Evolutionary conservation across 768 basidiomycete species (phyloP).

Genomic region (Piloderma croceum): DNA sequence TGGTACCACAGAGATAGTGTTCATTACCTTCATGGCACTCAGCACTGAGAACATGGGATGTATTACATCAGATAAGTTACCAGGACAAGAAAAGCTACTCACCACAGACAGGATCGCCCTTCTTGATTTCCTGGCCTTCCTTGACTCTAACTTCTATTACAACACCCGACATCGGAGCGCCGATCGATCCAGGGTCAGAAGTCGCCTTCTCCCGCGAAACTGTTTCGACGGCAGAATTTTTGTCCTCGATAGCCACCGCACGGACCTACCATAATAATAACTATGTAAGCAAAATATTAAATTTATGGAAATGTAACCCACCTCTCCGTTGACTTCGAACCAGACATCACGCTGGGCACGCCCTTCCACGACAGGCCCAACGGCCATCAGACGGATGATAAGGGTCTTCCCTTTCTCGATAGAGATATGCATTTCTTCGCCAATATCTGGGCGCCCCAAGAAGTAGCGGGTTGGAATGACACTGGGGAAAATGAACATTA

Average conservation of each 20-base stretch:
- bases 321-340: slow-evolving; percentile 98
- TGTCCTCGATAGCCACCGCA: slow-evolving; percentile 93
- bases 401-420: slow-evolving; percentile 97
- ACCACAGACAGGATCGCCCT: slow-evolving; percentile 94
- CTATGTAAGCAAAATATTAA: too few relatives aligned
- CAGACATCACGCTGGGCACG: slow-evolving; percentile 93
- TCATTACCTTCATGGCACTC: slow-evolving; percentile 96
- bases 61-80: too few relatives aligned
- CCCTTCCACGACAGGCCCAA: slow-evolving; percentile 88
- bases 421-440: slow-evolving; percentile 95
- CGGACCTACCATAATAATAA: slow-evolving; percentile 56
- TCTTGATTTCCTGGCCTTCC: slow-evolving; percentile 96
- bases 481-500: slow-evolving; percentile 36
- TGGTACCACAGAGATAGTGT: slow-evolving; percentile 21
- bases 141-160: slow-evolving; percentile 97
- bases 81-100: slow-evolving; percentile 30
- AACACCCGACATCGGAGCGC: slow-evolving; percentile 96
- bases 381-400: slow-evolving; percentile 92
- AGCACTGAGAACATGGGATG: slow-evolving; percentile 73
- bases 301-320: slow-evolving; percentile 25
- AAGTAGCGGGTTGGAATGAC: slow-evolving; percentile 97
- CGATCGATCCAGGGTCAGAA: slow-evolving; percentile 91
- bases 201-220: slow-evolving; percentile 93
- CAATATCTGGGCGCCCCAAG: slow-evolving; percentile 84
- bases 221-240: slow-evolving; percentile 94